Evolutionary conservation across 208 protist species (phyloP), one percentile per base, ranked within the genome.

Genomic region (Trypanosoma lewisi): DNA sequence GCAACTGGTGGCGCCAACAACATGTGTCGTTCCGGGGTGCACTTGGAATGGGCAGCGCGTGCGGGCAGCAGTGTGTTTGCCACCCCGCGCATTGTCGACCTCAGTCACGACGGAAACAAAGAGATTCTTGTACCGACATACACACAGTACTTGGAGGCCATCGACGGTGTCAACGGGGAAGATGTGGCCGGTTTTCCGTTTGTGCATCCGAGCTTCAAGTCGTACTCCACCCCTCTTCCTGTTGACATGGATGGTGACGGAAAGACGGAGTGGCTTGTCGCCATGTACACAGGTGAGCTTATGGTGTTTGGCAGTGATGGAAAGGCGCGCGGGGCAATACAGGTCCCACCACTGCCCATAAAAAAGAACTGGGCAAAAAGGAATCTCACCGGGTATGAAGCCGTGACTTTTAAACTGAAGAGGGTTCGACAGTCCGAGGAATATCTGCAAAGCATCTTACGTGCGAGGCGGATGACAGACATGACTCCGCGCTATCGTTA

Each of bases 241-340:
- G 78, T 93, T 16, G 90, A 97, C 65, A 74, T 96, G 19, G 78
- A 95, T 44, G 77, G 75, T 6, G 91, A 97, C 63, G 87, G 83
- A 3, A 70, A 71, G 28, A 87, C 80, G 23, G 89, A 96, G 36
- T 85, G 94, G 69, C 75, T 97, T 31, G 70, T 97, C 0, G 66
- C 85, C 14, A 90, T 93, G 45, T 88, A 87, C 55, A 91, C 76
- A 19, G 94, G 85, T 4, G 92, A 97, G 61, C 75, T 97, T 4
- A 56, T 97, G 31, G 72, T 97, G 12, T 83, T 97, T 33, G 34
- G 60, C 6, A 69, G 78, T 28, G 65, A 87, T 14, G 92, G 92
- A 33, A 69, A 78, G 49, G 61, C 78, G 42, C 70, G 73, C 33
- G 80, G 78, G 1, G 56, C 77, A 16, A 33, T 95, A 17, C 74